phyloP scores from a whole-genome alignment of 768 basidiomycete species.

The Cytidiella melzeri region DNA sequence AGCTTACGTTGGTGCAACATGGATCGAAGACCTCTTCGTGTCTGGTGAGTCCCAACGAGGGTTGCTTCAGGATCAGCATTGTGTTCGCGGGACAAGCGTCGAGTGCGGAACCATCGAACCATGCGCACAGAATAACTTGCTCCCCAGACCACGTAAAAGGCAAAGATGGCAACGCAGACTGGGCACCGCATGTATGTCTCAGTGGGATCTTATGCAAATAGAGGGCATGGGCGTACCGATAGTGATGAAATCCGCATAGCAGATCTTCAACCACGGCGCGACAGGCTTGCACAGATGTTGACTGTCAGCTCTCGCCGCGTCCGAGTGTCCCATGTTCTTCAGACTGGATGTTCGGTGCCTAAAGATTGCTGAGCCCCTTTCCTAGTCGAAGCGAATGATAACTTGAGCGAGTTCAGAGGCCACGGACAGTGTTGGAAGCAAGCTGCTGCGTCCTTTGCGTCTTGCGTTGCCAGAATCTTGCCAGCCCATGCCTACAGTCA shows the following conservation, averaged over 20 bases:
- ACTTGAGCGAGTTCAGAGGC: too few relatives aligned
- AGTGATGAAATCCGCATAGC: not conserved
- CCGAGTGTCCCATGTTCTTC: too few relatives aligned
- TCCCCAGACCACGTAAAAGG: not conserved
- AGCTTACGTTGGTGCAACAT: too few relatives aligned
- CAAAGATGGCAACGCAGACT: not conserved
- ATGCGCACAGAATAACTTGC: not conserved
- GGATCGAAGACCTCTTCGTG: not conserved
- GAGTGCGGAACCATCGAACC: not conserved
- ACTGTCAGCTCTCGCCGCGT: too few relatives aligned
- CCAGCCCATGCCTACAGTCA: too few relatives aligned
- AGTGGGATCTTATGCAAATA: not conserved
- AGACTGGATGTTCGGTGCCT: too few relatives aligned
- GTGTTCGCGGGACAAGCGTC: not conserved
- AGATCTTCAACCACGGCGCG: slow-evolving; percentile 1
- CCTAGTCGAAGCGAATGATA: too few relatives aligned
- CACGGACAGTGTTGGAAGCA: too few relatives aligned
- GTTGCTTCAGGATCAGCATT: not conserved
- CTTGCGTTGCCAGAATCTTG: too few relatives aligned
- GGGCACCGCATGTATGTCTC: not conserved
- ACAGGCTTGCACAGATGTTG: not conserved
- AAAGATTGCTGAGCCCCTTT: too few relatives aligned
- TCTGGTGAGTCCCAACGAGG: not conserved
- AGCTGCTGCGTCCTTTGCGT: too few relatives aligned
- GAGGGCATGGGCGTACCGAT: not conserved